Evolutionary conservation across 225 moss, liverwort and hornwort genomes (phyloP), one percentile per base, ranked within the genome.

Genomic region (Neckera pumila): DNA sequence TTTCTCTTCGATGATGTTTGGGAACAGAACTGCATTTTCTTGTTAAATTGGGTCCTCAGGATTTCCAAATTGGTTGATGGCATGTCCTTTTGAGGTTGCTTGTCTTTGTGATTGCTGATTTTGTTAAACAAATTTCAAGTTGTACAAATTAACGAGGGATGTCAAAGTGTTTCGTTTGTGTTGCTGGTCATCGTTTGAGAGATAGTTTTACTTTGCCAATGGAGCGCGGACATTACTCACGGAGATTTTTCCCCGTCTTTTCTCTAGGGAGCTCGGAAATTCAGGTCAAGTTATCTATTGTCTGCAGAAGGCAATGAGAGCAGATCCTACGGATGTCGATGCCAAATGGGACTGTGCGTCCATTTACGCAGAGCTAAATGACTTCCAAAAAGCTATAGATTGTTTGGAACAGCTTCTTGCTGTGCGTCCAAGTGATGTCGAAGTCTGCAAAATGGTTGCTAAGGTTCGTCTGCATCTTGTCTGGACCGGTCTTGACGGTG

Each of bases 261-360:
- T 86, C 77, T 79, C 17, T 89, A 98, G 98, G 98, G 99, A 97
- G 89, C 97, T 96, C 34, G 97, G 95, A 61, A 99, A 99, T 84
- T 88, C 96, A 84, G 97, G 95, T 76, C 99, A 99, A 91, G 97
- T 99, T 27, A 96, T 99, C 59, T 99, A 97, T 80, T 99, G 97
- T 86, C 91, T 99, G 93, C 94, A 94, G 62, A 99, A 95, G 91
- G 97, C 99, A 78, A 96, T 96, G 85, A 96, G 95, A 95, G 96
- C 99, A 85, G 99, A 99, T 92, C 92, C 97, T 72, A 94, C 95
- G 80, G 99, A 99, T 89, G 96, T 95, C 58, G 99, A 99, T 92
- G 97, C 99, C 77, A 99, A 97, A 85, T 99, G 97, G 97, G 99
- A 99, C 86, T 96, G 96, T 86, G 99, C 97, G 76, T 97, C 97